Conservation (phyloP, 192 early-diverging fungal species). For the Spizellomyces punctatus region DNA sequence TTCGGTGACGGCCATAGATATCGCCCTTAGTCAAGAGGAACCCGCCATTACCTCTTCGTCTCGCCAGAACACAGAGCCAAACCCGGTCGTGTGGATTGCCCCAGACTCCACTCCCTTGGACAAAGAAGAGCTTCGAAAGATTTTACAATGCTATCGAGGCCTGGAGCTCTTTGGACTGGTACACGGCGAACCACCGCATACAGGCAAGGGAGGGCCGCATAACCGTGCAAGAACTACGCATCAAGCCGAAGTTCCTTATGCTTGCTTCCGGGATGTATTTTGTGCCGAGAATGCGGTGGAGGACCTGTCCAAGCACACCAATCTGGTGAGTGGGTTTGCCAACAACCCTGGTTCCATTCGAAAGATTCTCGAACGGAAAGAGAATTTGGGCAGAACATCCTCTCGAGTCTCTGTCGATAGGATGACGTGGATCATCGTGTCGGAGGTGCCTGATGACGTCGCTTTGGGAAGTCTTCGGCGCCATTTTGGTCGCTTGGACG, state of each 20-base stretch:
- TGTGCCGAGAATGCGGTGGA: slow-evolving; percentile 31
- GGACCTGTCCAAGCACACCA: slow-evolving; percentile 22
- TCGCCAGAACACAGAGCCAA: neutral
- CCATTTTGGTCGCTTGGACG: slow-evolving; percentile 21
- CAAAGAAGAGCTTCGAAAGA: slow-evolving; percentile 25
- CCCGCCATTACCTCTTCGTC: neutral
- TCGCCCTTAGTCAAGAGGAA: slow-evolving; percentile 19
- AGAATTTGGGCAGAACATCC: neutral
- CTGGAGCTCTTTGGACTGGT: slow-evolving; percentile 18
- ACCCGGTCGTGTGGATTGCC: slow-evolving; percentile 23
- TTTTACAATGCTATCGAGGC: slow-evolving; percentile 23
- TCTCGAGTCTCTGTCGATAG: neutral
- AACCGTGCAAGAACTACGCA: neutral
- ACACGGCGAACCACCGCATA: neutral
- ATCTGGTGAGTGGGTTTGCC: slow-evolving; percentile 25
- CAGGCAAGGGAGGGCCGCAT: neutral
- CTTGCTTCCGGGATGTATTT: slow-evolving; percentile 30
- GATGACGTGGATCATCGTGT: slow-evolving; percentile 23
- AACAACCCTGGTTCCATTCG: slow-evolving; percentile 18
- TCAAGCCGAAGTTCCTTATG: slow-evolving; percentile 8
- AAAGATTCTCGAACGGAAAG: slow-evolving; percentile 3
- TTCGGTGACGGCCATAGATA: slow-evolving; percentile 9
- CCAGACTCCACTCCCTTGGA: neutral
- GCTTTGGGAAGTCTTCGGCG: slow-evolving; percentile 11
- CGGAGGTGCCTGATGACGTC: slow-evolving; percentile 20